Evolutionary conservation across 192 early-diverging fungal species (phyloP).

Genomic region (Linnemannia zychae): DNA sequence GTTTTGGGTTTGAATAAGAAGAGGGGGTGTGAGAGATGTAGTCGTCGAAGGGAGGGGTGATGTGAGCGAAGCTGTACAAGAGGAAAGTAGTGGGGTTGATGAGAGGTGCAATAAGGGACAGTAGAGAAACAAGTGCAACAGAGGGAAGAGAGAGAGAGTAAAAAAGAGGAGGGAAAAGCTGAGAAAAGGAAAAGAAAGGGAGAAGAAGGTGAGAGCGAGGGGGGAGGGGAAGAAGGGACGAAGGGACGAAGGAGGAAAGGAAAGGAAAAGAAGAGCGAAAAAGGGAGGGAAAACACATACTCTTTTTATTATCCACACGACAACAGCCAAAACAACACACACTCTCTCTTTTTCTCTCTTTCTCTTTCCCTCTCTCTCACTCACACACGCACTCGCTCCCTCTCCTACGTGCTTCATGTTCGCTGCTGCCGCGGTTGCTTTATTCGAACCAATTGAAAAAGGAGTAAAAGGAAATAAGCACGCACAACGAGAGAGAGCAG

Average conservation of each 20-base stretch:
- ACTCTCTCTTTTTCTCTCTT: too few relatives aligned
- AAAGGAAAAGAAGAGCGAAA: neutral
- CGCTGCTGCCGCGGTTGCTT: too few relatives aligned
- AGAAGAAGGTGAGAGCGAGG: neutral
- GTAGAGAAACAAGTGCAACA: neutral
- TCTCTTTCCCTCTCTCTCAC: too few relatives aligned
- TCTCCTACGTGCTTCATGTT: too few relatives aligned
- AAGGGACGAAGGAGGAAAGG: neutral
- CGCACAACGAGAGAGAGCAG: too few relatives aligned
- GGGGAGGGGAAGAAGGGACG: neutral
- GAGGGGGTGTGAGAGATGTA: neutral
- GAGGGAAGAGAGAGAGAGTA: constrained; percentile 10
- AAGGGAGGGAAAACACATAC: neutral
- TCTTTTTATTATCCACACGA: neutral
- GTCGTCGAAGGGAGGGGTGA: neutral
- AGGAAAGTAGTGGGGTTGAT: neutral
- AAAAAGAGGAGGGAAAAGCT: neutral
- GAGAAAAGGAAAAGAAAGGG: neutral
- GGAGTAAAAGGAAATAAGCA: too few relatives aligned
- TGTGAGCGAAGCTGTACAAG: neutral
- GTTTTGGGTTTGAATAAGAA: neutral
- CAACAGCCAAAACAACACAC: neutral
- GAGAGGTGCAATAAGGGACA: neutral
- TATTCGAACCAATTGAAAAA: too few relatives aligned
- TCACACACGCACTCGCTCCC: too few relatives aligned